These are phyloP conservation scores for Lichtheimia ramosa DNA, from an alignment of 371 early-diverging fungal species.

Conservation along the genomic window DNA sequence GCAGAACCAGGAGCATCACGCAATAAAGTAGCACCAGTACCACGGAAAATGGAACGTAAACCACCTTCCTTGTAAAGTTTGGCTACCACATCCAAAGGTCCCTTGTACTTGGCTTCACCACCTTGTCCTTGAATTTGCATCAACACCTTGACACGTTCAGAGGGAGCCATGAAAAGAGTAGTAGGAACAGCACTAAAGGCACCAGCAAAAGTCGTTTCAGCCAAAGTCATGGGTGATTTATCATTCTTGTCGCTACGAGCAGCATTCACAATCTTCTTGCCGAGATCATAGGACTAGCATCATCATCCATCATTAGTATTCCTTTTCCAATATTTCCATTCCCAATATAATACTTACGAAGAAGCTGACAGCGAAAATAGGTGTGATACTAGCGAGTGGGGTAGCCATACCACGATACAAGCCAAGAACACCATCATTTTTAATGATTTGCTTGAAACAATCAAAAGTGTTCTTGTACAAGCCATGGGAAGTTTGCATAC, in stretches of 20 bases:
- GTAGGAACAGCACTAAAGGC: constrained; percentile 96
- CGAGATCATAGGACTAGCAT: constrained; percentile 70
- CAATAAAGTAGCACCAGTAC: constrained; percentile 91
- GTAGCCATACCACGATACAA: constrained; percentile 95
- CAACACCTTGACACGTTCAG: constrained; percentile 95
- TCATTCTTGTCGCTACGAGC: constrained; percentile 59
- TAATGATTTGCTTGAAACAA: constrained; percentile 87
- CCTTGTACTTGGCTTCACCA: constrained; percentile 67
- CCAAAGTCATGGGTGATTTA: constrained; percentile 60
- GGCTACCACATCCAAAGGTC: constrained; percentile 78
- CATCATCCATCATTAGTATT: background rate
- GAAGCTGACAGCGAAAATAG: constrained; percentile 94
- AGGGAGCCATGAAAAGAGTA: constrained; percentile 90
- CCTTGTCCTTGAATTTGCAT: constrained; percentile 75
- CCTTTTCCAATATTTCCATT: background rate
- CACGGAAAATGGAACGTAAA: constrained; percentile 84
- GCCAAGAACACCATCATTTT: constrained; percentile 86
- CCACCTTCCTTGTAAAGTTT: constrained; percentile 80
- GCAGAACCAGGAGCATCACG: constrained; percentile 95
- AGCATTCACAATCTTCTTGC: constrained; percentile 65
- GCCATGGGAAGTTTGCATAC: constrained; percentile 88
- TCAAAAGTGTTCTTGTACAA: constrained; percentile 86
- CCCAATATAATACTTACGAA: constrained; percentile 24
- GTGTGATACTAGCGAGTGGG: constrained; percentile 90
- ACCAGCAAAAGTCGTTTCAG: constrained; percentile 90